Percentiles rank a stretch among this genome's conserved stretches.
These are phyloP conservation scores for Kodamaea sp. DNA, from an alignment of 1,139 yeast genomes.

Conservation along the genomic window DNA sequence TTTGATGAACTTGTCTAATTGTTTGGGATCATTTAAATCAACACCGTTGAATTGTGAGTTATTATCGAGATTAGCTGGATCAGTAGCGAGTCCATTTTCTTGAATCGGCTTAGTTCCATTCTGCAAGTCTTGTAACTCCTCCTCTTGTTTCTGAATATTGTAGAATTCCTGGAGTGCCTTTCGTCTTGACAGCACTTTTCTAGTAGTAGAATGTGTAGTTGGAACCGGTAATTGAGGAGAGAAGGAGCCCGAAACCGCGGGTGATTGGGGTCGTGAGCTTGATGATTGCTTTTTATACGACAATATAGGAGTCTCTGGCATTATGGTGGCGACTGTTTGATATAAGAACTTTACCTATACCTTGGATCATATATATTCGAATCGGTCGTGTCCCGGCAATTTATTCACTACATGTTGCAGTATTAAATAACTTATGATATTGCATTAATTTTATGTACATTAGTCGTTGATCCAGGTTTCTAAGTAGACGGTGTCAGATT, in stretches of 20 bases:
- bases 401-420: no score
- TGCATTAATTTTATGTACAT: background rate
- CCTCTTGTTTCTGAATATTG: slow-evolving; percentile 28
- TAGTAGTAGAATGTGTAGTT: background rate
- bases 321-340: no score
- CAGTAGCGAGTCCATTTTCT: slow-evolving; percentile 2
- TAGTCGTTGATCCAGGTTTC: slow-evolving; percentile 42
- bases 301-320: slow-evolving; percentile 24
- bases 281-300: slow-evolving; percentile 13
- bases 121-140: slow-evolving; percentile 3
- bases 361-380: no score
- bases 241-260: slow-evolving; percentile 9
- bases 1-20: slow-evolving; percentile 19
- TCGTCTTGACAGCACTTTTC: slow-evolving; percentile 43
- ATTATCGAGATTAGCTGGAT: slow-evolving; percentile 7
- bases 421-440: no score
- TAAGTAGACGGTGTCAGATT: slow-evolving; percentile 39
- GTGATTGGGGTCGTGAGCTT: slow-evolving; percentile 10
- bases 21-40: slow-evolving; percentile 24
- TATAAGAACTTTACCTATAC: no score
- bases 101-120: background rate
- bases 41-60: slow-evolving; percentile 4
- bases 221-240: slow-evolving; percentile 10
- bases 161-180: slow-evolving; percentile 49
- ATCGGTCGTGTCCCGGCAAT: background rate